Evolutionary conservation across 2,329 filamentous ascomycete genomes (phyloP).

Genomic region (Fusarium pilosicola): DNA sequence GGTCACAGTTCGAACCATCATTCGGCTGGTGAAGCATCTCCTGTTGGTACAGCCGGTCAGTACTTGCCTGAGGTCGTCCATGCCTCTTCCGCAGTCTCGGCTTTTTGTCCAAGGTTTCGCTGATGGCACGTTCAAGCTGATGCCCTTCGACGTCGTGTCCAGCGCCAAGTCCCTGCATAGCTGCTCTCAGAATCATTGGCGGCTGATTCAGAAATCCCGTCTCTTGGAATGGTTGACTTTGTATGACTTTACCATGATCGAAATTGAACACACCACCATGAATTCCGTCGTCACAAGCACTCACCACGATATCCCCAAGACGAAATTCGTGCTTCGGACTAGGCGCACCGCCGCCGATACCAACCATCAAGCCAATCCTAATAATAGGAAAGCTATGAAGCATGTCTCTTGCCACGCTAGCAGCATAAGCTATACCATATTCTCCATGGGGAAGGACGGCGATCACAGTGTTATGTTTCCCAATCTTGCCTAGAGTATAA

Average conservation of each 20-base stretch:
- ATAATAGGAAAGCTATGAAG: constrained; percentile 46
- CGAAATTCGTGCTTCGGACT: constrained; percentile 47
- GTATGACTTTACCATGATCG: constrained; percentile 33
- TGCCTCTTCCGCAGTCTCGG: background rate
- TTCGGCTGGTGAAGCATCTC: background rate
- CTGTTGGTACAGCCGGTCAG: background rate
- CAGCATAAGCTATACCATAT: constrained; percentile 22
- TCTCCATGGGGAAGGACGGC: constrained; percentile 22
- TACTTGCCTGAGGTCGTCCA: background rate
- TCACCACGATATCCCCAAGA: constrained; percentile 38
- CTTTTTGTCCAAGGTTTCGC: background rate
- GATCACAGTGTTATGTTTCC: constrained; percentile 32
- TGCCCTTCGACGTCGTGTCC: rapidly evolving
- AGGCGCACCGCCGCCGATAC: constrained; percentile 46
- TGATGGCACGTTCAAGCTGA: background rate
- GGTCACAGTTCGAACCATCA: background rate
- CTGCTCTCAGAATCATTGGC: background rate
- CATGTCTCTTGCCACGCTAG: constrained; percentile 45
- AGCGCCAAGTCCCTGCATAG: background rate
- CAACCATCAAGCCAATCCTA: constrained; percentile 34
- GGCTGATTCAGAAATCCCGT: background rate
- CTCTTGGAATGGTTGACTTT: background rate
- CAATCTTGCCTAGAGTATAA: constrained; percentile 26
- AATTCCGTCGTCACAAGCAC: background rate
- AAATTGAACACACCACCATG: constrained; percentile 34